These are phyloP conservation scores for Psidium guajava DNA, from an alignment of 345 rosid genomes.

Conservation along the genomic window DNA sequence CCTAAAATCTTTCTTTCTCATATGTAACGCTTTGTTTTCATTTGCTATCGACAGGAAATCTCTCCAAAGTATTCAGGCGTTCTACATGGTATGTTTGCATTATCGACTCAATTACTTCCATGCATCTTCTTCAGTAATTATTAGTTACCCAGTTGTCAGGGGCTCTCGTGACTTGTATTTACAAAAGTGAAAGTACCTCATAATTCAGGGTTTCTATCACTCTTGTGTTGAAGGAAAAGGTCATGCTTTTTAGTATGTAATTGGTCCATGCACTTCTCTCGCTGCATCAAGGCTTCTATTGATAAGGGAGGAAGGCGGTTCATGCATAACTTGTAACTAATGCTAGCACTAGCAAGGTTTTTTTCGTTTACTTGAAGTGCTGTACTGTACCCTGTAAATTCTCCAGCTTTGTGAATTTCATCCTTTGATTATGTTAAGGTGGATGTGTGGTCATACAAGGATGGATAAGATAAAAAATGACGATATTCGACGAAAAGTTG, in stretches of 20 bases:
- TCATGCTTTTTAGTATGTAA: background rate
- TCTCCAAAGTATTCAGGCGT: slow-evolving; percentile 88
- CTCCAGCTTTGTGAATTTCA: background rate
- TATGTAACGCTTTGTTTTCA: background rate
- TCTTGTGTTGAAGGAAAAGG: background rate
- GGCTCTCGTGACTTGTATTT: background rate
- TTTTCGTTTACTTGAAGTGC: background rate
- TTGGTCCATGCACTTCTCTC: background rate
- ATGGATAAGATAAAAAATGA: no score
- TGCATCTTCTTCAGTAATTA: background rate
- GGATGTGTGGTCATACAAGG: no score
- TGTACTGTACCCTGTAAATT: background rate
- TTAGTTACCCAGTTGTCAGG: background rate
- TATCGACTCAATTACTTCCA: background rate
- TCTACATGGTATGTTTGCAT: slow-evolving; percentile 52
- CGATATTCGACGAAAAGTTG: no score
- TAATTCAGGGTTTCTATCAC: background rate
- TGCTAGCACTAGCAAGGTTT: background rate
- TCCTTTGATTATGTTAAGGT: background rate
- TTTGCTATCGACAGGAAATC: slow-evolving; percentile 53
- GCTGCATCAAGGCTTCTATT: background rate
- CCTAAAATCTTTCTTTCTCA: slow-evolving; percentile 9
- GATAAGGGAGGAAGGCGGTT: background rate
- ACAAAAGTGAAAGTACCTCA: background rate
- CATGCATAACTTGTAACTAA: background rate